Base-by-base conservation (phyloP, 2,329 filamentous ascomycete genomes). In the Nigrospora osmanthi region DNA sequence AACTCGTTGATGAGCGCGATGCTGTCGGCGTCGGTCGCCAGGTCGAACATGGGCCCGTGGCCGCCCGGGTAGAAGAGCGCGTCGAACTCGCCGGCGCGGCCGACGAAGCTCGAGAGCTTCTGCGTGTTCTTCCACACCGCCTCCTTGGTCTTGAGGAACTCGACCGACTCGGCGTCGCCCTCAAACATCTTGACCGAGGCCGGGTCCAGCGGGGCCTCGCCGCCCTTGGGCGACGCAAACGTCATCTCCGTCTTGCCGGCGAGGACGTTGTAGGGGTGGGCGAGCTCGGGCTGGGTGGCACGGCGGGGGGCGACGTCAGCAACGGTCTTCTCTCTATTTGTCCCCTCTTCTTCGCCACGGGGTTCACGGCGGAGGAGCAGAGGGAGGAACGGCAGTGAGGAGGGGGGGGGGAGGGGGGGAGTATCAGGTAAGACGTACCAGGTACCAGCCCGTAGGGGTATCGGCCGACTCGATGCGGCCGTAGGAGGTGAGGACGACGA, bases 401-500 rank as follows among this genome's bases (percentile, higher is more conserved):
- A n/a, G n/a, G n/a, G 36, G 13, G 19, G 10, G 10, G 7, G 12
- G 11, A 16, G 10, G 40, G n/a, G 28, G 33, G 32, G 3, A 30
- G 10, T n/a, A 9, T 11, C 9, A 7, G 14, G 2, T 16, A 14
- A 14, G 36, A 49, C 68, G 40, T 67, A 83, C 80, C 55, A 88
- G 67, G 58, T 79, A 88, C 84, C 84, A 88, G 51, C 85, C 85
- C 0, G 83, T 87, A 11, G 75, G 73, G 55, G 69, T 68, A 56
- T 69, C 69, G 38, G 71, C 68, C 53, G 66, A 59, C 54, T 67
- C 67, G 40, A 79, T 70, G 61, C 68, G 64, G 58, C 60, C 63
- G 60, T 77, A 72, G 49, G 82, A 87, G 52, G 81, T 85, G 49
- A 88, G 77, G 47, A 89, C 78, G 61, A 87, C 67, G 67, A 89